A percentile compares a stretch with the other conserved stretches of the same genome.
phyloP scores from a whole-genome alignment of 208 protist genomes.

The Perkinsela sp. region DNA sequence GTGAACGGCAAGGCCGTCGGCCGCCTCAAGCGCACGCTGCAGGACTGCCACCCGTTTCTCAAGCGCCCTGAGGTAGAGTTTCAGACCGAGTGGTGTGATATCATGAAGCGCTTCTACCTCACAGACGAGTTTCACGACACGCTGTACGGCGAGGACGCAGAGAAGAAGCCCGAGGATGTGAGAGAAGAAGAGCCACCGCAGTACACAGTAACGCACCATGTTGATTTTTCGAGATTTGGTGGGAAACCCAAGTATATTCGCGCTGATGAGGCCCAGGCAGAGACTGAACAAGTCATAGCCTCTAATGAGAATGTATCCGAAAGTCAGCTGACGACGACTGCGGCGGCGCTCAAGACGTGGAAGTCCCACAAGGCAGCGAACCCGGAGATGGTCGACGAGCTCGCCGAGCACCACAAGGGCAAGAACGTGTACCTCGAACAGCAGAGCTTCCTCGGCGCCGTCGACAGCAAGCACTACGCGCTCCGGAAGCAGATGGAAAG shows the following conservation, averaged over 20 bases:
- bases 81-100: not conserved
- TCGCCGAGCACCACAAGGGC: not conserved
- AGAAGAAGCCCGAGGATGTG: not conserved
- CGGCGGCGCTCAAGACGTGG: not conserved
- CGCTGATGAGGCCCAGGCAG: not conserved
- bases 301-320: not conserved
- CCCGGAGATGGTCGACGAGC: not conserved
- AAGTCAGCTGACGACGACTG: not conserved
- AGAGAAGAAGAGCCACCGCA: not conserved
- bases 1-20: not conserved
- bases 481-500: not conserved
- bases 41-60: not conserved
- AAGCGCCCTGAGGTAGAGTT: not conserved
- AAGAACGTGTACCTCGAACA: not conserved
- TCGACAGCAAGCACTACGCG: not conserved
- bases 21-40: not conserved
- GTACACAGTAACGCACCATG: not conserved
- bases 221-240: not conserved
- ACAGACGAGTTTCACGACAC: not conserved
- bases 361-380: not conserved
- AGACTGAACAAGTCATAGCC: not conserved
- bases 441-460: not conserved
- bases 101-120: not conserved
- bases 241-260: too few relatives aligned
- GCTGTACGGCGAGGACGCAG: not conserved